Evolutionary conservation across 345 rosid genomes (phyloP).

Genomic region (Durio zibethinus): DNA sequence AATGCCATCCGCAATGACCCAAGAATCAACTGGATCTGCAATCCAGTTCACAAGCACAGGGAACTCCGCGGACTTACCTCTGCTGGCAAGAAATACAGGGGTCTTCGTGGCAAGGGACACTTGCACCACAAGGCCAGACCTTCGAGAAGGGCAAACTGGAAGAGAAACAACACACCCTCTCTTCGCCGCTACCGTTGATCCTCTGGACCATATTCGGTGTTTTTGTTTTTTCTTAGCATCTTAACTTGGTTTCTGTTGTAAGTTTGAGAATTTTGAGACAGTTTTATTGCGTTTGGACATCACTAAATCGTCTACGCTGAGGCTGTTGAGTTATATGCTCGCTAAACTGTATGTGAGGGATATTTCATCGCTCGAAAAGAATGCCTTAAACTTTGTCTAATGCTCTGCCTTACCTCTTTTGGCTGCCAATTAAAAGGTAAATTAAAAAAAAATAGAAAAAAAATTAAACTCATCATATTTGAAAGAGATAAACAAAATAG

Average conservation of each 20-base stretch:
- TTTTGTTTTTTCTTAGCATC: slow-evolving; percentile 23
- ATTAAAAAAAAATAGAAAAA: too few relatives aligned
- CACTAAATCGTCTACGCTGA: too few relatives aligned
- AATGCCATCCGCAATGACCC: slow-evolving; percentile 46
- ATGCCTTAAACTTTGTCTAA: too few relatives aligned
- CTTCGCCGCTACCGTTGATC: slow-evolving; percentile 70
- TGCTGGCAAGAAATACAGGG: slow-evolving; percentile 81
- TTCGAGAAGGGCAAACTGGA: slow-evolving; percentile 81
- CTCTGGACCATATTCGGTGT: slow-evolving; percentile 5
- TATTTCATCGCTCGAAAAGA: too few relatives aligned
- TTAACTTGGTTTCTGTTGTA: slow-evolving; percentile 6
- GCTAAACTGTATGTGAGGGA: too few relatives aligned
- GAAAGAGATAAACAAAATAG: too few relatives aligned
- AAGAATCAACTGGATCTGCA: too few relatives aligned
- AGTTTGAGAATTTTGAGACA: background rate
- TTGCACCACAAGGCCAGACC: slow-evolving; percentile 69
- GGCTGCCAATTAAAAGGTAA: too few relatives aligned
- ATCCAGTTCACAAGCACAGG: too few relatives aligned
- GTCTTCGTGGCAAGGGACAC: slow-evolving; percentile 81
- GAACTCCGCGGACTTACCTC: slow-evolving; percentile 29
- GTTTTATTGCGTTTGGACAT: slow-evolving; percentile 8
- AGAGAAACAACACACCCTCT: slow-evolving; percentile 44
- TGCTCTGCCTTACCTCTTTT: too few relatives aligned
- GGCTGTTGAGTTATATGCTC: too few relatives aligned
- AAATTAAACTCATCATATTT: too few relatives aligned